phyloP scores from a whole-genome alignment of 2,329 filamentous ascomycete species.

The Dichotomopilus funicola region DNA sequence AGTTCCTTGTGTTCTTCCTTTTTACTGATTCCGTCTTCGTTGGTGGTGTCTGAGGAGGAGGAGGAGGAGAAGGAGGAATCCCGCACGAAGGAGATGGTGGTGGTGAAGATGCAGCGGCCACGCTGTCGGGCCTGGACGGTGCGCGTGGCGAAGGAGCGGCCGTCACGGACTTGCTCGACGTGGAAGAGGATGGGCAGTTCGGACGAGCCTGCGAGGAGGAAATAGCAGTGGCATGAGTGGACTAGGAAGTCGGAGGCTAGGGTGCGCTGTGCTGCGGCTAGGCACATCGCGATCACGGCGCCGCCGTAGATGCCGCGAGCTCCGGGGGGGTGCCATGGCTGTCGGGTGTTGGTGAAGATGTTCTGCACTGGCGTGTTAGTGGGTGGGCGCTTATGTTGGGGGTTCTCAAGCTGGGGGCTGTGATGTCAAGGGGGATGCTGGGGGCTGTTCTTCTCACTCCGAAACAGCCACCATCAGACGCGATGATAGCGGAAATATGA shows the following conservation, averaged over 20 bases:
- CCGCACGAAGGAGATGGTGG: constrained; percentile 80
- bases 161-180: constrained; percentile 88
- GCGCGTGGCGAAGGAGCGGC: constrained; percentile 80
- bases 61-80: constrained; percentile 41
- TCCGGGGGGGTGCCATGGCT: constrained; percentile 84
- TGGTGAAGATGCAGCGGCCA: constrained; percentile 88
- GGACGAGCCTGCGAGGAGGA: constrained; percentile 81
- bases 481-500: neutral
- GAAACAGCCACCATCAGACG: too few species aligned
- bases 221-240: constrained; percentile 99
- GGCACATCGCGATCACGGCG: constrained; percentile 84
- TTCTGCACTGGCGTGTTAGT: constrained; percentile 44
- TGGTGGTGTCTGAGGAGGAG: constrained; percentile 21
- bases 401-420: too few species aligned
- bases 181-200: constrained; percentile 88
- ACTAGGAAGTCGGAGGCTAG: constrained; percentile 73
- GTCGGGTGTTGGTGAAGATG: constrained; percentile 90
- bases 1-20: constrained; percentile 6
- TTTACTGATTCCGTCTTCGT: constrained; percentile 29
- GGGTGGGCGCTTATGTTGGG: too few species aligned
- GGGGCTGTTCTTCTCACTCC: too few species aligned
- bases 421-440: too few species aligned
- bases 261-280: constrained; percentile 81
- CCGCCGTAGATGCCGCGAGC: constrained; percentile 93
- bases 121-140: constrained; percentile 93